Conservation (phyloP, 306 rosid genomes). For the Fragaria nilgerrensis region DNA sequence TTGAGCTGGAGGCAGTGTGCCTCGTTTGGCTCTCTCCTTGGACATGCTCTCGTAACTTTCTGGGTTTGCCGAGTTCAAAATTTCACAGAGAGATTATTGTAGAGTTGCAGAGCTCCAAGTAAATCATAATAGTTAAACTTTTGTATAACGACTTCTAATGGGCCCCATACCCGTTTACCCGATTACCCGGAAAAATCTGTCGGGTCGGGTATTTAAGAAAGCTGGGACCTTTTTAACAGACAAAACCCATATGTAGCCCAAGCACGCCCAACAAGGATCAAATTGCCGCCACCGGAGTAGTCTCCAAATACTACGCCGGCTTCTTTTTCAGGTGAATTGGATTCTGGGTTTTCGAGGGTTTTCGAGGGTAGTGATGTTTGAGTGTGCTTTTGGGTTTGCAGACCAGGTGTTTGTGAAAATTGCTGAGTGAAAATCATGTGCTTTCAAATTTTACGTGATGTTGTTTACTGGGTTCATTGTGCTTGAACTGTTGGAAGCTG, state of each 20-base stretch:
- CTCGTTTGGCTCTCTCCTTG: constrained; percentile 59
- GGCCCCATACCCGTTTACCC: neutral
- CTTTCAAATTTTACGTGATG: neutral
- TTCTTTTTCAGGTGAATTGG: neutral
- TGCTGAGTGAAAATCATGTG: neutral
- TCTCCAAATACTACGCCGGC: neutral
- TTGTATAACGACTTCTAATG: neutral
- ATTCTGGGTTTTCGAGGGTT: neutral
- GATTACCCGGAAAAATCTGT: neutral
- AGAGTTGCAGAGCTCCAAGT: neutral
- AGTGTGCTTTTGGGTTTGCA: neutral
- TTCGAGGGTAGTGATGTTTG: neutral
- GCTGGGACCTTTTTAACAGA: neutral
- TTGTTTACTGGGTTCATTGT: neutral
- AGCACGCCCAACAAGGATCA: neutral
- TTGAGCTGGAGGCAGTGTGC: constrained; percentile 72
- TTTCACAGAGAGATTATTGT: constrained; percentile 12
- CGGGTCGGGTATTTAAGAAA: neutral
- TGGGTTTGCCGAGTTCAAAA: neutral
- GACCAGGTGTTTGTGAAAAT: neutral
- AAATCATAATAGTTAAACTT: neutral
- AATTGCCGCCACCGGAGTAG: neutral
- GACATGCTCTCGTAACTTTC: constrained; percentile 45
- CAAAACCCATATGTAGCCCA: too few species aligned
- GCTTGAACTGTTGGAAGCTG: neutral